Evolutionary conservation across 192 early-diverging fungal genomes (phyloP).

Genomic region (Geranomyces variabilis): DNA sequence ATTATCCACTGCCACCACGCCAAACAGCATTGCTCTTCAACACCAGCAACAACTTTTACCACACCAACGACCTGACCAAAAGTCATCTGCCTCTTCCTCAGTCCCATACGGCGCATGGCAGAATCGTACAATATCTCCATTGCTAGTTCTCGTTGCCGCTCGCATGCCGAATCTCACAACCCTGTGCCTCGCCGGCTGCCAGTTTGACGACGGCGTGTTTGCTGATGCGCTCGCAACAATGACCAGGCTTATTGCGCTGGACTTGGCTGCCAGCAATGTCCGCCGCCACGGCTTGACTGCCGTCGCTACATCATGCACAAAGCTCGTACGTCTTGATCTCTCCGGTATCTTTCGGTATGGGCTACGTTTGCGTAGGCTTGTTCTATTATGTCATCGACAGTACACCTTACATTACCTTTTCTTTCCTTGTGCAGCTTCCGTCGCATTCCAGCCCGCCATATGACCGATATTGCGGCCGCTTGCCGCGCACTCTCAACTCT

Average conservation of each 20-base stretch:
- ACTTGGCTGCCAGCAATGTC: slow-evolving; percentile 19
- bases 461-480: neutral
- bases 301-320: slow-evolving; percentile 6
- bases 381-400: neutral
- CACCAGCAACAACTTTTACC: too few species aligned
- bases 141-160: slow-evolving; percentile 12
- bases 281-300: slow-evolving; percentile 7
- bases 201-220: slow-evolving; percentile 22
- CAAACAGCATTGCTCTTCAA: slow-evolving; percentile 6
- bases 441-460: neutral
- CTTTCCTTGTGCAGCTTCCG: slow-evolving; percentile 2
- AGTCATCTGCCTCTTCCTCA: neutral
- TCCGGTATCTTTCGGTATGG: slow-evolving; percentile 25
- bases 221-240: slow-evolving; percentile 13
- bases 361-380: too few species aligned
- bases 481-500: slow-evolving; percentile 7
- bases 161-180: slow-evolving; percentile 12
- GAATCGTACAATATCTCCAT: slow-evolving; percentile 13
- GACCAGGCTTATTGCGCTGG: slow-evolving; percentile 10
- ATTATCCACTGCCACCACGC: neutral
- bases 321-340: slow-evolving; percentile 17
- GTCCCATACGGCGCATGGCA: slow-evolving; percentile 21
- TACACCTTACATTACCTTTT: neutral
- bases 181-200: slow-evolving; percentile 22
- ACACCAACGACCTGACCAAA: too few species aligned